Base-by-base conservation (phyloP, 768 basidiomycete species). In the Tricholoma terreum region DNA sequence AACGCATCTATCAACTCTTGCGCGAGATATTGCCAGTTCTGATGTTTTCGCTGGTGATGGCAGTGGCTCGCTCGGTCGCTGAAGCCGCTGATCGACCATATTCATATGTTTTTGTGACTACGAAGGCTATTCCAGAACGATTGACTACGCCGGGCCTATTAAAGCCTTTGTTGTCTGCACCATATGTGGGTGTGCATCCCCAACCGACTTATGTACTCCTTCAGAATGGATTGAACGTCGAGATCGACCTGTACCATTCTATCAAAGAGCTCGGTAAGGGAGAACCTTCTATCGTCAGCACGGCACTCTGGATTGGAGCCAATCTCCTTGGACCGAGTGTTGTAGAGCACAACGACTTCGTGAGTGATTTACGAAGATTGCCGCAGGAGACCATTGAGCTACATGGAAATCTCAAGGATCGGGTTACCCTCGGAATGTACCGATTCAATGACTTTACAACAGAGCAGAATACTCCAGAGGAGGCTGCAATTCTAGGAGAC, bases 191-290 rank as follows among this genome's bases (percentile, higher is more conserved):
- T 31, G 64, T 64, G 45, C 73, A 76, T 58, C 60, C 74, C 4
- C 83, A 85, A 62, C 85, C 85, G 1, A 80, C 77, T 1, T 85
- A 84, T 64, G 82, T 85, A 2, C 66, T 89, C 11, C 61, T 87
- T 49, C 85, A 91, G 75, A 92, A 92, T 66, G 89, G 89, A 6
- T 71, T 92, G 3, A 83, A 82, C 35, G 83, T 89, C 10, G 90
- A 91, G 65, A 73, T 69, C 33, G 87, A 87, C 55, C 73, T 90
- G 19, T 87, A 88, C 65, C 63, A 79, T 9, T 77, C 84, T 1
- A 55, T 84, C 10, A 74, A 73, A 56, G 59, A 65, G 8, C 68
- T 83, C n/a, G 69, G 66, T 6, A 68, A 71, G 36, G 72, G 73
- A 3, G 70, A 76, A 7, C 84, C 84, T 0, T 78, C 67, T 24